phyloP scores from a whole-genome alignment of 2,329 filamentous ascomycete species.

The Penicillium sumatraense region DNA sequence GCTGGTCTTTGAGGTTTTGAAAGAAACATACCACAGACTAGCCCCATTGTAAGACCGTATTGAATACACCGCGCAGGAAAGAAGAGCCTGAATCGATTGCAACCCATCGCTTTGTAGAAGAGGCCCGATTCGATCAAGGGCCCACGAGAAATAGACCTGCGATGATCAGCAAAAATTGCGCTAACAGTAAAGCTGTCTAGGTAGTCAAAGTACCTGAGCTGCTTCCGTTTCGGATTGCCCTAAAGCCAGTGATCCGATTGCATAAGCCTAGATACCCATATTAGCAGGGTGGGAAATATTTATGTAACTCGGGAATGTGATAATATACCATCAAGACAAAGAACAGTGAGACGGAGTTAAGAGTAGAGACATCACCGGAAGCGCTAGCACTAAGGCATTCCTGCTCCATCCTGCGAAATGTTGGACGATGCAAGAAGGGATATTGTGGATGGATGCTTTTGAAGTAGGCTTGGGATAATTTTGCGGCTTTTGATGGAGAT shows the following conservation, averaged over 20 bases:
- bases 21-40: conserved; percentile 25
- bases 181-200: neutral
- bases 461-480: conserved; percentile 40
- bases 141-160: neutral
- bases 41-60: conserved; percentile 30
- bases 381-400: conserved; percentile 22
- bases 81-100: conserved; percentile 24
- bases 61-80: conserved; percentile 33
- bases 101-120: conserved; percentile 29
- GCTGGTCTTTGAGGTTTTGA: too few species aligned
- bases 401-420: conserved; percentile 37
- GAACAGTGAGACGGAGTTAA: conserved; percentile 8
- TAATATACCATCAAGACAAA: conserved; percentile 8
- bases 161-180: neutral
- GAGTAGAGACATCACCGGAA: conserved; percentile 1
- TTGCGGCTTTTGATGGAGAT: conserved; percentile 11
- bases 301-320: conserved; percentile 5
- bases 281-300: neutral
- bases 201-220: conserved; percentile 22
- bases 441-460: conserved; percentile 45
- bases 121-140: conserved; percentile 12
- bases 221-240: conserved; percentile 18
- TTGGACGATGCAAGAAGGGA: conserved; percentile 43
- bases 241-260: conserved; percentile 27
- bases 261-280: conserved; percentile 26